A percentile compares a stretch with the other conserved stretches of the same genome.
phyloP scores from a whole-genome alignment of 1,139 yeast genomes.

The Diutina catenulata region DNA sequence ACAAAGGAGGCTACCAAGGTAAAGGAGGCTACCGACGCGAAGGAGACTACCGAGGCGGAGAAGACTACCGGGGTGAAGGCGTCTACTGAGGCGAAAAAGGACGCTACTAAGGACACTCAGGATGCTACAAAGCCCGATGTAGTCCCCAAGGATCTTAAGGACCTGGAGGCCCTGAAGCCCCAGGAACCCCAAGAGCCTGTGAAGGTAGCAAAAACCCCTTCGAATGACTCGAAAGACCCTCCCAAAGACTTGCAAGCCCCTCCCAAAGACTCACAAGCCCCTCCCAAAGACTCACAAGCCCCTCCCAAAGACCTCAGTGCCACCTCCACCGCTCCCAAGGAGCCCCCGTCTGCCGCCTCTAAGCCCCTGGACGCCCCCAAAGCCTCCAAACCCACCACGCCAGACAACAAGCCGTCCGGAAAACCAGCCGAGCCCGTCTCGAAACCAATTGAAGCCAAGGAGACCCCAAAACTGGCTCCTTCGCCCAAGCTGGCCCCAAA shows the following conservation, averaged over 20 bases:
- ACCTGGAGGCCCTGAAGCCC: not conserved
- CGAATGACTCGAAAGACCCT: not conserved
- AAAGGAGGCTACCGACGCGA: constrained; percentile 5
- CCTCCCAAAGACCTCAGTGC: too few relatives aligned
- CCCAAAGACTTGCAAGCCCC: not conserved
- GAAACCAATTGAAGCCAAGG: too few relatives aligned
- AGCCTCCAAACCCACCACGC: too few relatives aligned
- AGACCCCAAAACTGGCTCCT: too few relatives aligned
- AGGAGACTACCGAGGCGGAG: constrained; percentile 5
- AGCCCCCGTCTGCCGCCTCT: too few relatives aligned
- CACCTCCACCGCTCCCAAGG: too few relatives aligned
- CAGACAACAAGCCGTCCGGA: too few relatives aligned
- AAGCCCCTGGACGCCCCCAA: too few relatives aligned
- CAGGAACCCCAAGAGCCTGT: constrained; percentile 6
- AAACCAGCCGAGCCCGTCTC: too few relatives aligned
- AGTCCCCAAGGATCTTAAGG: constrained; percentile 6
- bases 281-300: too few relatives aligned
- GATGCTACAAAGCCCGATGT: constrained; percentile 6
- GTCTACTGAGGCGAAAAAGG: not conserved
- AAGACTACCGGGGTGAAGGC: constrained; percentile 6
- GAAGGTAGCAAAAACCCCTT: constrained; percentile 7
- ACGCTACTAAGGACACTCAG: too few relatives aligned
- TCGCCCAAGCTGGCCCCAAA: not conserved
- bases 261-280: too few relatives aligned
- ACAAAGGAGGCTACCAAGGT: not conserved